Evolutionary conservation across 164 flowering plant genomes (phyloP).

Genomic region (Sextonia rubra): DNA sequence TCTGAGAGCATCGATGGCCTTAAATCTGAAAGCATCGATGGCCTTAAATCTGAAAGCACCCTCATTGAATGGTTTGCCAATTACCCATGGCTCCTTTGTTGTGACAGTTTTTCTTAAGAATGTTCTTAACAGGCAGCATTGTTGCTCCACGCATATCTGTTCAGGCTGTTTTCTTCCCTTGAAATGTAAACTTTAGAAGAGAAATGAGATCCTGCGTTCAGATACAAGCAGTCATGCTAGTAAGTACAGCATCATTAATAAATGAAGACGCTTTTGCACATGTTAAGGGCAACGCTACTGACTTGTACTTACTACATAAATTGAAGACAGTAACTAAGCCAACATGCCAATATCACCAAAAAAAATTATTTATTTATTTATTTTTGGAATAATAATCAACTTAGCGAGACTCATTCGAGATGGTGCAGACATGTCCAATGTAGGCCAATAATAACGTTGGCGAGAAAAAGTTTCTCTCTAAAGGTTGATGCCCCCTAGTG

Average conservation of each 20-base stretch:
- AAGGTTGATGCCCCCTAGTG: too few species aligned
- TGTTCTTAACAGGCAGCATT: constrained; percentile 23
- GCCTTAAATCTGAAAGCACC: neutral
- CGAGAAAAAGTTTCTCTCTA: too few species aligned
- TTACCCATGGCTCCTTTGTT: constrained; percentile 34
- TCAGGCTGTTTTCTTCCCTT: neutral
- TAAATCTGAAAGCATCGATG: neutral
- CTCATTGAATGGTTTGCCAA: neutral
- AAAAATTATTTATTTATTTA: too few species aligned
- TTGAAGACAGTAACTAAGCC: neutral
- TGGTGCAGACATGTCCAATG: too few species aligned
- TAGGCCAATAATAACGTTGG: too few species aligned
- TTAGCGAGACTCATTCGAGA: too few species aligned
- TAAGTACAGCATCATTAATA: neutral
- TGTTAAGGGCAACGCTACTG: neutral
- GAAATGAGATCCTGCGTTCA: neutral
- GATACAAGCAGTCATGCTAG: neutral
- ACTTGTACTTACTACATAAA: neutral
- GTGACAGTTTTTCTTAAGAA: constrained; percentile 23
- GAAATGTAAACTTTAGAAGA: neutral
- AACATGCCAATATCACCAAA: neutral
- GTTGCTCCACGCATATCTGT: constrained; percentile 34
- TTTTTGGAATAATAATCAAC: too few species aligned
- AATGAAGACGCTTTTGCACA: neutral
- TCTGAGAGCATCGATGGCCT: neutral